Evolutionary conservation across 441 rosid species (phyloP).

Genomic region (Gossypium davidsonii): DNA sequence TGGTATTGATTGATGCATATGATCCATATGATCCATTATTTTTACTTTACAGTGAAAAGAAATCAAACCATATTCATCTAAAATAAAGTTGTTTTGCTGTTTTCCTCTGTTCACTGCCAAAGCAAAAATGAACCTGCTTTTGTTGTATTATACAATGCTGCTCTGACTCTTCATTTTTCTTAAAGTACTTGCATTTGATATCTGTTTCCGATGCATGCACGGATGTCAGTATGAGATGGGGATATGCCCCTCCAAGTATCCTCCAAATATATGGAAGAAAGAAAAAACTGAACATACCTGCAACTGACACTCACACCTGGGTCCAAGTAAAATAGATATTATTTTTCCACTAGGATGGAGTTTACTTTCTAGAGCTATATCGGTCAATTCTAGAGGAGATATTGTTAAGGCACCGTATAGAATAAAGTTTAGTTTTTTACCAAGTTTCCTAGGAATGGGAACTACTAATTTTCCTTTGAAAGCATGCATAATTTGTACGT

Average conservation of each 20-base stretch:
- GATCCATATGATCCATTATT: constrained; percentile 1
- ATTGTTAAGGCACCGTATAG: not conserved
- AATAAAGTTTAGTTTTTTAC: not conserved
- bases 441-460: not conserved
- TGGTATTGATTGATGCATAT: not conserved
- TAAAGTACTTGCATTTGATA: not conserved
- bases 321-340: not conserved
- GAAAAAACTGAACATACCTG: not conserved
- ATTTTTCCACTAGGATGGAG: not conserved
- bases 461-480: not conserved
- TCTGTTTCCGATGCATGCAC: not conserved
- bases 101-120: not conserved
- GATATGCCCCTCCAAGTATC: not conserved
- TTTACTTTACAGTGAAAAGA: not conserved
- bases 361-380: not conserved
- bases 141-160: not conserved
- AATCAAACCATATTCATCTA: not conserved
- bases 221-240: not conserved
- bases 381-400: not conserved
- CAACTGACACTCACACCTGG: not conserved
- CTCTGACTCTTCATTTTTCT: not conserved
- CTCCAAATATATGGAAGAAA: not conserved
- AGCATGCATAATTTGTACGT: not conserved
- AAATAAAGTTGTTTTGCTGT: not conserved
- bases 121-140: not conserved